Conservation (phyloP, 805 yeast genomes). For the Starmerella riodocensis region DNA sequence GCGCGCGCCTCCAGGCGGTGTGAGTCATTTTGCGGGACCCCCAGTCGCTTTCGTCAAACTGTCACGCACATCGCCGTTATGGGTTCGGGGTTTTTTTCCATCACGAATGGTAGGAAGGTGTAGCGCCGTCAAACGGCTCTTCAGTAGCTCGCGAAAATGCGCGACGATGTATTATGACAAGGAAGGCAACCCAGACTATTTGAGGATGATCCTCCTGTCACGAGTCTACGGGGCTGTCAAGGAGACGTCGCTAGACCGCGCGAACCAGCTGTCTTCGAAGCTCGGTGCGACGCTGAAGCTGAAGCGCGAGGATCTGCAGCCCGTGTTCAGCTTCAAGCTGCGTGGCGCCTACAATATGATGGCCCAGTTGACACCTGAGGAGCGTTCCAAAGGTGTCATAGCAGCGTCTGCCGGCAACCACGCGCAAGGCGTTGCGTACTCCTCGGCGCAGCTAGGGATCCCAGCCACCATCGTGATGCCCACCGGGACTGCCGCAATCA, state of each 20-base stretch:
- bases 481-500: slow-evolving; percentile 87
- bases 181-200: slow-evolving; percentile 74
- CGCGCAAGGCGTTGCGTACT: slow-evolving; percentile 96
- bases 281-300: slow-evolving; percentile 63
- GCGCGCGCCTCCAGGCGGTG: no score
- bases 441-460: slow-evolving; percentile 71
- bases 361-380: slow-evolving; percentile 53
- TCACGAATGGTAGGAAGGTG: no score
- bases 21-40: no score
- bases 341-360: slow-evolving; percentile 98
- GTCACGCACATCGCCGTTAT: no score
- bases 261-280: slow-evolving; percentile 58
- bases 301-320: slow-evolving; percentile 85
- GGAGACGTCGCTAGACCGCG: slow-evolving; percentile 74
- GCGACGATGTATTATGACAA: slow-evolving; percentile 6
- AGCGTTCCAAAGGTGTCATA: slow-evolving; percentile 72
- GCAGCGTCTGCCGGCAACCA: slow-evolving; percentile 99
- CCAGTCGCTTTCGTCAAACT: no score
- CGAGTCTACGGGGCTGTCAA: slow-evolving; percentile 89
- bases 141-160: not conserved
- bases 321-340: slow-evolving; percentile 89
- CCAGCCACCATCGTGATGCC: slow-evolving; percentile 99
- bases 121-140: slow-evolving; percentile 1
- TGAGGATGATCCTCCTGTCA: slow-evolving; percentile 78
- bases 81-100: not conserved